Conservation (phyloP, 2,329 filamentous ascomycete species). For the Apiospora saccharicola region DNA sequence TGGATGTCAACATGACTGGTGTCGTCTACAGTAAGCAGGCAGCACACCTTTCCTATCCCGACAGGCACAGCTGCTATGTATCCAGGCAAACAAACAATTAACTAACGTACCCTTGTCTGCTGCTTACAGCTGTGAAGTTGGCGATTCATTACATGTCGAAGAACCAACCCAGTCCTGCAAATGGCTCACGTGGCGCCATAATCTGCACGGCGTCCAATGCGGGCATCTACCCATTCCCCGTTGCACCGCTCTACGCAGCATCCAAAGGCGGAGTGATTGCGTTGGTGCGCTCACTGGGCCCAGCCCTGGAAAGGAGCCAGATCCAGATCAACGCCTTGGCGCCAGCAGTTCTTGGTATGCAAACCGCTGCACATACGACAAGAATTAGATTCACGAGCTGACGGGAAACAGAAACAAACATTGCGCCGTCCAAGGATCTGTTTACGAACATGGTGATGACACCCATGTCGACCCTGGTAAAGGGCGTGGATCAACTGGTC, state of each 20-base stretch:
- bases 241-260: constrained; percentile 57
- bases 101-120: neutral
- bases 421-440: constrained; percentile 51
- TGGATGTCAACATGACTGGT: constrained; percentile 48
- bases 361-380: neutral
- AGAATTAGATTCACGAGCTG: neutral
- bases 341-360: constrained; percentile 57
- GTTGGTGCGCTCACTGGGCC: constrained; percentile 55
- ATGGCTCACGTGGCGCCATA: constrained; percentile 51
- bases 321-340: constrained; percentile 61
- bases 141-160: constrained; percentile 58
- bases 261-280: constrained; percentile 58
- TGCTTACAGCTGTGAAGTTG: constrained; percentile 53
- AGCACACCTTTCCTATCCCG: neutral
- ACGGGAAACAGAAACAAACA: constrained; percentile 50
- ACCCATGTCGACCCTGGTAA: constrained; percentile 56
- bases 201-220: constrained; percentile 62
- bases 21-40: constrained; percentile 53
- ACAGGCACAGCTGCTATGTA: neutral
- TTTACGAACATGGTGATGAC: constrained; percentile 59
- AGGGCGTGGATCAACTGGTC: constrained; percentile 52
- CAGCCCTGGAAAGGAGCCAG: constrained; percentile 45
- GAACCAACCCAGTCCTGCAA: constrained; percentile 42
- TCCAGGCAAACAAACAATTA: neutral
- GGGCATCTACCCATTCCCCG: constrained; percentile 58